Evolutionary conservation across 2,329 filamentous ascomycete genomes (phyloP).

Genomic region (Penicillium sp.): DNA sequence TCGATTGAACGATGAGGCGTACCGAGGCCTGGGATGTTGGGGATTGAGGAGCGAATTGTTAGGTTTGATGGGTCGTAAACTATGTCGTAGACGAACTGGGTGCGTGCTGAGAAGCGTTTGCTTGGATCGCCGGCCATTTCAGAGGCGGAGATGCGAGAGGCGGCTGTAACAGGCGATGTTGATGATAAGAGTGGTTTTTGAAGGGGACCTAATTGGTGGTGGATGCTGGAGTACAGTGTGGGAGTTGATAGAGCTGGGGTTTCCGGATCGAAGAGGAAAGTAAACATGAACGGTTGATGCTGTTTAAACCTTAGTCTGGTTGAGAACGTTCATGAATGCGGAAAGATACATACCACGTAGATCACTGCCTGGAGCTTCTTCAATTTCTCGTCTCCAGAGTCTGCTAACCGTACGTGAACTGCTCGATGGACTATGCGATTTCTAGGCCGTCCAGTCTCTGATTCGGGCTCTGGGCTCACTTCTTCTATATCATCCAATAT

Average conservation of each 20-base stretch:
- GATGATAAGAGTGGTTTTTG: constrained; percentile 51
- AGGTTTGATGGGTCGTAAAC: constrained; percentile 63
- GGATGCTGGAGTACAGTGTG: constrained; percentile 53
- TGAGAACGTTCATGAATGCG: neutral
- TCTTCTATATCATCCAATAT: constrained; percentile 38
- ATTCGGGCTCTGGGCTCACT: constrained; percentile 25
- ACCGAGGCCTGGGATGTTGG: constrained; percentile 64
- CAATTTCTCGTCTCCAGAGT: constrained; percentile 17
- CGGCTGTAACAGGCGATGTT: constrained; percentile 49
- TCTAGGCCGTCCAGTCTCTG: constrained; percentile 26
- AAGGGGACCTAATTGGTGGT: constrained; percentile 54
- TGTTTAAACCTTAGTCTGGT: constrained; percentile 25
- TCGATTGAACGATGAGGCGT: constrained; percentile 28
- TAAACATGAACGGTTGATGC: constrained; percentile 56
- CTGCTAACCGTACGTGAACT: constrained; percentile 39
- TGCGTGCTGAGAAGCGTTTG: constrained; percentile 35
- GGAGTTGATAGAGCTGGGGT: constrained; percentile 47
- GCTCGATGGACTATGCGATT: constrained; percentile 42
- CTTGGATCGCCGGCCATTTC: constrained; percentile 40
- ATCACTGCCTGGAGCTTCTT: constrained; percentile 45
- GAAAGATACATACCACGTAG: constrained; percentile 43
- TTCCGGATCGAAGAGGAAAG: constrained; percentile 52
- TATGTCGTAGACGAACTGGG: constrained; percentile 60
- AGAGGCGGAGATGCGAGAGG: constrained; percentile 41
- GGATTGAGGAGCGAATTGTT: constrained; percentile 64